phyloP scores from a whole-genome alignment of 495 filamentous ascomycete genomes.

The Penicillium egyptiacum region DNA sequence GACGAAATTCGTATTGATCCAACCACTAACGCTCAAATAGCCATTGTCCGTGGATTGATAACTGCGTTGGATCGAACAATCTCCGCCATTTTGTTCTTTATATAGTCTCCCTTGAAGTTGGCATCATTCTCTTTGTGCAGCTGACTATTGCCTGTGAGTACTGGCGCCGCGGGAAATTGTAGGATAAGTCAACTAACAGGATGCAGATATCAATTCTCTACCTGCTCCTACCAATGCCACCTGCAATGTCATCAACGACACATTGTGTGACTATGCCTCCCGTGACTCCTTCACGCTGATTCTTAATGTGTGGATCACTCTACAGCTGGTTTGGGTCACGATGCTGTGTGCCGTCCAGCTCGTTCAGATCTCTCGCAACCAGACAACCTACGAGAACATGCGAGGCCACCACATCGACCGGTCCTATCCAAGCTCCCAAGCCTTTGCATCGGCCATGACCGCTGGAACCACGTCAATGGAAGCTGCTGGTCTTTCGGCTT shows the following conservation, averaged over 20 bases:
- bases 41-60: slow-evolving; percentile 97
- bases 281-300: slow-evolving; percentile 82
- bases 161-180: background rate
- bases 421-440: slow-evolving; percentile 56
- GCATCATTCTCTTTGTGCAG: slow-evolving; percentile 63
- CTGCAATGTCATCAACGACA: slow-evolving; percentile 75
- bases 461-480: slow-evolving; percentile 66
- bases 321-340: slow-evolving; percentile 90
- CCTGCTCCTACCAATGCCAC: slow-evolving; percentile 46
- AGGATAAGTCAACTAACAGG: slow-evolving; percentile 18
- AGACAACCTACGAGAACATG: slow-evolving; percentile 97
- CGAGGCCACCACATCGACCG: slow-evolving; percentile 58
- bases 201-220: slow-evolving; percentile 55
- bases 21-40: slow-evolving; percentile 55
- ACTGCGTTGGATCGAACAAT: slow-evolving; percentile 93
- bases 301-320: slow-evolving; percentile 69
- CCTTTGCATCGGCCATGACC: slow-evolving; percentile 74
- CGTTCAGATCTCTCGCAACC: slow-evolving; percentile 82
- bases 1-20: background rate
- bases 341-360: slow-evolving; percentile 95
- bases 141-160: slow-evolving; percentile 56
- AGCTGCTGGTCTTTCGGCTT: slow-evolving; percentile 65
- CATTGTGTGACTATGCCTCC: slow-evolving; percentile 69
- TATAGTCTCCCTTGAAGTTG: slow-evolving; percentile 70
- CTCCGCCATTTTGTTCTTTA: slow-evolving; percentile 94